These are phyloP conservation scores for Xylaria venustula DNA, from an alignment of 495 filamentous ascomycete species.

Conservation along the genomic window DNA sequence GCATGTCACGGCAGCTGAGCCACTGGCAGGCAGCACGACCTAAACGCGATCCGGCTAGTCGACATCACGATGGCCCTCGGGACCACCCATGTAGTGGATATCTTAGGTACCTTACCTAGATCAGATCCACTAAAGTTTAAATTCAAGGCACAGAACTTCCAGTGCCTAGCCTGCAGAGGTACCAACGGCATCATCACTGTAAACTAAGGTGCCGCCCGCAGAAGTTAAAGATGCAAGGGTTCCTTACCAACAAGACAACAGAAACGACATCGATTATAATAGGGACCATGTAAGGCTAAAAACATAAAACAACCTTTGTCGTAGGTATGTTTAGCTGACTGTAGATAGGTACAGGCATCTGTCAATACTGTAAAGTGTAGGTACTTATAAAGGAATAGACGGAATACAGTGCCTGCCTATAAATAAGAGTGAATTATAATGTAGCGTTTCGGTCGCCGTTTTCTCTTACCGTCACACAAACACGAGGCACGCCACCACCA, in stretches of 20 bases:
- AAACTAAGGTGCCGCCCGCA: neutral
- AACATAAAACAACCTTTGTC: no score
- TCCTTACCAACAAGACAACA: neutral
- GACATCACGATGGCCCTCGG: slow-evolving; percentile 11
- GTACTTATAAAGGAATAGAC: no score
- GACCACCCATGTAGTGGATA: neutral
- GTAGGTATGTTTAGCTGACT: no score
- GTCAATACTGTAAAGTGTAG: no score
- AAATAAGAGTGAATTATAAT: neutral
- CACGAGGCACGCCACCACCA: slow-evolving; percentile 4
- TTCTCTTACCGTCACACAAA: neutral
- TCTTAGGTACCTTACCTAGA: no score
- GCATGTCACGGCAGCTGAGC: slow-evolving; percentile 15
- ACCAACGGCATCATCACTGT: neutral
- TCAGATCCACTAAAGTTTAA: neutral
- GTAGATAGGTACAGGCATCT: no score
- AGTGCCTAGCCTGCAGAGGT: no score
- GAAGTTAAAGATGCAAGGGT: neutral
- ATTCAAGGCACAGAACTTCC: neutral
- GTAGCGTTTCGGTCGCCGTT: neutral
- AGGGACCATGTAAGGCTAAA: no score
- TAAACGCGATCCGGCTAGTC: slow-evolving; percentile 15
- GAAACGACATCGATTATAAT: no score
- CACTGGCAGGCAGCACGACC: slow-evolving; percentile 13
- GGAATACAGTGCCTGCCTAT: no score